Base-by-base conservation (phyloP, 2,329 filamentous ascomycete genomes). In the Calonectria multiphialidica region DNA sequence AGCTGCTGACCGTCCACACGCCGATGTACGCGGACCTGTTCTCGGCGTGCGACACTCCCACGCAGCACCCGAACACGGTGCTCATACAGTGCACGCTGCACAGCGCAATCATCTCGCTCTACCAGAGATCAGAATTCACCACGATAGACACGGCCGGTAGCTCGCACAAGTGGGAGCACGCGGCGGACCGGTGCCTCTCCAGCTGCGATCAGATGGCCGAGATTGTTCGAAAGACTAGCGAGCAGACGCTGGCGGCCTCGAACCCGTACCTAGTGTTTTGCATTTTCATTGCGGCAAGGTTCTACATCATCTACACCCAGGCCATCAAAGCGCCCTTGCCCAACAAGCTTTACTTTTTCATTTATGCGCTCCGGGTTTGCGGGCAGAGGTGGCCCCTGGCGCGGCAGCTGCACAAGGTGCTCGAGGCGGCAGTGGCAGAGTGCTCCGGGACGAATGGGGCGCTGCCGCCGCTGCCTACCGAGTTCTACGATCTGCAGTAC, bases 21-120 rank as follows among this genome's bases (percentile, higher is more conserved):
- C 70, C 70, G 0, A 25, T 69, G 9, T 72, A 72, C 23, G 53
- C 70, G 2, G 70, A 69, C 10, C 37, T 72, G 4, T 62, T 69
- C 18, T 50, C 57, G 5, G 45, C 28, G 9, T 21, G 65, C 18
- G 66, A 53, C 7, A 63, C 57, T 4, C 55, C 70, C 3, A 69
- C 64, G 1, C 66, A 72, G n/a, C 70, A 72, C 30, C 40, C 70
- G 4, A 69, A 72, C 37, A 64, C 65, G 6, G 63, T 69, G 5
- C 65, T 69, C n/a, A 72, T 72, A n/a, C 70, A 63, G 5, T 72
- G 70, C 33, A 72, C 70, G 18, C 37, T 72, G 12, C 70, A 72
- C 28, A 72, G 49, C 13, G 70, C 70, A 1, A 47, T 72, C 3
- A 72, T 72, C n/a, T 72, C 66, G 0, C 59, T 72, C 1, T 62